A percentile compares a stretch with the other conserved stretches of the same genome.
These are phyloP conservation scores for Mortierella sp. DNA, from an alignment of 371 early-diverging fungal species.

Conservation along the genomic window DNA sequence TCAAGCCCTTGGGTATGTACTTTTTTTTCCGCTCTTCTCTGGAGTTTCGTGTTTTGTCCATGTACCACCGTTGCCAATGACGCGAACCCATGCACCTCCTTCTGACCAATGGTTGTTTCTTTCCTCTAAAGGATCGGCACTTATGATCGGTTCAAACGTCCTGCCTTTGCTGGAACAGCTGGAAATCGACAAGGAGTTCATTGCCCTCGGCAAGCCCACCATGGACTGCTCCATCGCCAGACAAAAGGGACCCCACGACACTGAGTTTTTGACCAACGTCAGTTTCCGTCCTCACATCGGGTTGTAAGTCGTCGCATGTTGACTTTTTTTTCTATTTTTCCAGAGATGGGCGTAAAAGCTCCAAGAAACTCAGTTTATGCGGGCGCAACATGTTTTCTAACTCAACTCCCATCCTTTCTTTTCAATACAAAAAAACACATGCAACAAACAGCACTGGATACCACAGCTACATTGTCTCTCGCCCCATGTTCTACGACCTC, in stretches of 20 bases:
- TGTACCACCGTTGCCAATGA: neutral
- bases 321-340: neutral
- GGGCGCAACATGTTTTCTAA: neutral
- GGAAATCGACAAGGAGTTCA: conserved; percentile 12
- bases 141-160: conserved; percentile 8
- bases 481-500: conserved; percentile 18
- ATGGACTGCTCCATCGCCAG: conserved; percentile 4
- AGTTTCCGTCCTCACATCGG: conserved; percentile 2
- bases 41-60: neutral
- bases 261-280: neutral
- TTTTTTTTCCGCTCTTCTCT: neutral
- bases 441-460: neutral
- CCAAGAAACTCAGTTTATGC: too few species aligned
- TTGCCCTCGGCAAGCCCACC: conserved; percentile 17
- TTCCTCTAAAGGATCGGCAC: conserved; percentile 14
- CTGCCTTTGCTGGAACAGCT: conserved; percentile 16
- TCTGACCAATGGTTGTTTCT: neutral
- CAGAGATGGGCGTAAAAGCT: too few species aligned
- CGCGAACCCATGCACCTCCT: neutral
- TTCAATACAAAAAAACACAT: neutral
- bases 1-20: conserved; percentile 16
- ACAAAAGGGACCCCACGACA: neutral
- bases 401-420: neutral
- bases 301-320: neutral
- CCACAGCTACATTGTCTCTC: conserved; percentile 13